Percentiles rank a stretch among this genome's conserved stretches.
phyloP scores from a whole-genome alignment of 257 asterid species.

The Solanum medicagineum region DNA sequence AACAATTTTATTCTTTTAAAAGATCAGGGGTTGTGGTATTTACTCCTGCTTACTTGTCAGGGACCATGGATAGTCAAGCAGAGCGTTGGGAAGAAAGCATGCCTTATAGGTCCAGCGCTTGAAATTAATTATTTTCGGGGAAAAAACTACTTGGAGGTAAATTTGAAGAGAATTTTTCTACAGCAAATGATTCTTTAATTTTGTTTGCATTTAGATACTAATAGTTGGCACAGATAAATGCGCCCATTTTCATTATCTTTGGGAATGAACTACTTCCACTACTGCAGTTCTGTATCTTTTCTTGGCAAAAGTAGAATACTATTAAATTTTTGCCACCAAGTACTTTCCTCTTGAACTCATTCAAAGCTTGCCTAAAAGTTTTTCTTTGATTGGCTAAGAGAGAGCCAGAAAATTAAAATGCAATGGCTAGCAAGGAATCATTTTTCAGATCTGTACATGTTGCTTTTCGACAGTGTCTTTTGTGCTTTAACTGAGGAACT shows the following conservation, averaged over 20 bases:
- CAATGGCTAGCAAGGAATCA: not conserved
- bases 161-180: not conserved
- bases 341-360: not conserved
- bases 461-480: no score
- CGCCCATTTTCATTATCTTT: not conserved
- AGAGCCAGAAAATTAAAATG: not conserved
- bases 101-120: conserved; percentile 77
- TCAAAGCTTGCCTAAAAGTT: not conserved
- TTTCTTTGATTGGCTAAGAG: not conserved
- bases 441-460: not conserved
- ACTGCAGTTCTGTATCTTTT: not conserved
- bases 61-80: conserved; percentile 98
- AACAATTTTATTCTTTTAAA: not conserved
- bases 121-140: conserved; percentile 76
- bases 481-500: not conserved
- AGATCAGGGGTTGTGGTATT: not conserved
- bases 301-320: not conserved
- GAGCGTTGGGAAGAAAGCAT: conserved; percentile 84
- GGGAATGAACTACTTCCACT: not conserved
- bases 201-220: not conserved
- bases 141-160: conserved; percentile 93
- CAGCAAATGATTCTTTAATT: not conserved
- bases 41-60: conserved; percentile 24
- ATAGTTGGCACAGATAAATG: not conserved
- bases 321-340: not conserved